These are phyloP conservation scores for Jasminum sambac DNA, from an alignment of 257 asterid genomes.

Conservation along the genomic window DNA sequence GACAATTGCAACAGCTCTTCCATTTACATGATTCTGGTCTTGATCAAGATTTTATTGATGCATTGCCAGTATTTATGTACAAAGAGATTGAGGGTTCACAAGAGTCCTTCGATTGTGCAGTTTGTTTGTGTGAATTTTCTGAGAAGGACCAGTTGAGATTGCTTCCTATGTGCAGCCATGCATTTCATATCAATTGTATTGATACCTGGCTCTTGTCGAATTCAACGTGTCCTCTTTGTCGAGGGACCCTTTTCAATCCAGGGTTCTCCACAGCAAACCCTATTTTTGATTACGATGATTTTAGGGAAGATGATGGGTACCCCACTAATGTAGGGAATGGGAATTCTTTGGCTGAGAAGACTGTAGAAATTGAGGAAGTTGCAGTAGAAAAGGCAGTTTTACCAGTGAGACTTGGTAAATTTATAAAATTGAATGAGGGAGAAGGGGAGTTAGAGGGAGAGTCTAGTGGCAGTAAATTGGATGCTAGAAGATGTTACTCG, in stretches of 20 bases:
- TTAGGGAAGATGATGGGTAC: slow-evolving; percentile 33
- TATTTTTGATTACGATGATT: slow-evolving; percentile 32
- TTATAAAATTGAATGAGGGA: slow-evolving; percentile 40
- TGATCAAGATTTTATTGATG: slow-evolving; percentile 54
- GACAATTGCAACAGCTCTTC: slow-evolving; percentile 58
- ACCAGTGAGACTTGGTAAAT: slow-evolving; percentile 62
- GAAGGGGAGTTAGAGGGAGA: slow-evolving; percentile 42
- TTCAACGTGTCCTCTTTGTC: slow-evolving; percentile 52
- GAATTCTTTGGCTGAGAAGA: slow-evolving; percentile 23
- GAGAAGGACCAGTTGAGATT: slow-evolving; percentile 43
- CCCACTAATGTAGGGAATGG: slow-evolving; percentile 23
- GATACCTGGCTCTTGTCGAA: slow-evolving; percentile 57
- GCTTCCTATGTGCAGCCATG: slow-evolving; percentile 53
- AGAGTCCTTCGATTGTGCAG: slow-evolving; percentile 57
- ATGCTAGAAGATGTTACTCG: slow-evolving; percentile 73
- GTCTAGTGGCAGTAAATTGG: slow-evolving; percentile 57
- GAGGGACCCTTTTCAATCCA: slow-evolving; percentile 37
- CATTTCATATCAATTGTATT: slow-evolving; percentile 50
- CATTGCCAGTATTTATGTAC: slow-evolving; percentile 48
- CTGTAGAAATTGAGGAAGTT: slow-evolving; percentile 33
- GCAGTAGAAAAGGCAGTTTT: slow-evolving; percentile 29
- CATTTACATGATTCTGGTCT: slow-evolving; percentile 51
- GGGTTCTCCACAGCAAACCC: slow-evolving; percentile 33
- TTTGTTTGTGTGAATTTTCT: slow-evolving; percentile 46
- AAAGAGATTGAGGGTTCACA: slow-evolving; percentile 46